Base-by-base conservation (phyloP, 2,329 filamentous ascomycete species). In the Didymella pomorum region DNA sequence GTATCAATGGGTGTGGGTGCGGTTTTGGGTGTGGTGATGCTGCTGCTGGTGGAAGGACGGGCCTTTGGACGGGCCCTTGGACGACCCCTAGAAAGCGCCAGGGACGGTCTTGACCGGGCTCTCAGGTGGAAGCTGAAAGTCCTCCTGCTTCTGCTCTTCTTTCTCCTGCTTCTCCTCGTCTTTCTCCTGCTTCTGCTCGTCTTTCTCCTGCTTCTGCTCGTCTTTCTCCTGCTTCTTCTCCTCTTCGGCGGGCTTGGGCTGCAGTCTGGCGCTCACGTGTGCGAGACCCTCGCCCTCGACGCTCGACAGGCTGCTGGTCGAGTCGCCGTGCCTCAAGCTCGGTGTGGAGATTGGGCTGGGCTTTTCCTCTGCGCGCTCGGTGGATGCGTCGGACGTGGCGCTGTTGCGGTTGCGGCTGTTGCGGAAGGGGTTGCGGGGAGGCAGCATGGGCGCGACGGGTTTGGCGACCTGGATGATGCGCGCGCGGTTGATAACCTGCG, bases 401-500 rank as follows among this genome's bases (percentile, higher is more conserved):
- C 76, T 75, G 23, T 78, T 64, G 20, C 76, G 65, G 53, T 71
- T 76, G 31, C 81, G 77, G 23, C 76, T 66, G 52, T 71, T 76
- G 39, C 81, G 79, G 59, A 88, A 87, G 1, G 92, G 89, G 71
- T 90, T 96, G 46, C 93, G 84, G 3, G 86, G 83, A 1, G 93
- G 93, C 12, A 97, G 83, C 9, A 90, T 87, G 1, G 93, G 93
- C 1, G 92, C 86, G 1, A 88, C 78, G 33, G 92, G 86, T 78
- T 94, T 96, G 12, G 91, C 87, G 58, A 97, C 96, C 44, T 87
- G 93, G 26, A 97, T 91, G 49, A 97, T 81, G 49, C 89, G 89
- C 23, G 92, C 91, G 71, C 91, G 89, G 37, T 87, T 89, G 56
- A 93, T 87, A 54, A 87, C 84, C 52, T 89, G 86, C 1, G 89